phyloP scores from a whole-genome alignment of 306 rosid genomes.

The Begonia loranthoides region DNA sequence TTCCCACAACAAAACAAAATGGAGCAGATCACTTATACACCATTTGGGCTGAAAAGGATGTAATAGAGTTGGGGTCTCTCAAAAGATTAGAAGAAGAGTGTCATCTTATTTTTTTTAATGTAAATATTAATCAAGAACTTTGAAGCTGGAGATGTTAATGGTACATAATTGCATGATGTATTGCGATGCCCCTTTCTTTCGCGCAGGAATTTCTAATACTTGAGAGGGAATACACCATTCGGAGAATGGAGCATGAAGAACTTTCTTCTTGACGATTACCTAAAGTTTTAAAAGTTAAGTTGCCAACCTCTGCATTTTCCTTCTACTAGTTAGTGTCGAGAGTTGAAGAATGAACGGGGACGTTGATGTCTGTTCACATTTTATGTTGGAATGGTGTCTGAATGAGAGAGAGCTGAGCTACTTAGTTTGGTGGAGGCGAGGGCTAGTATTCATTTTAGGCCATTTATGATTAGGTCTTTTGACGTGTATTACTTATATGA shows the following conservation, averaged over 20 bases:
- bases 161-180: no score
- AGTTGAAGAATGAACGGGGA: neutral
- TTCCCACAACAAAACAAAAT: no score
- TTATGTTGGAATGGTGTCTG: neutral
- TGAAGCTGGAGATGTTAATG: neutral
- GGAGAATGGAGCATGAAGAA: slow-evolving; percentile 11
- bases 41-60: neutral
- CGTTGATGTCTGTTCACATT: neutral
- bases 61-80: neutral
- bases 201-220: slow-evolving; percentile 15
- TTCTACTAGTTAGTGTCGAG: neutral
- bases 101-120: neutral
- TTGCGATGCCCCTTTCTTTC: neutral
- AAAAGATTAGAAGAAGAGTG: neutral
- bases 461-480: no score
- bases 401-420: neutral
- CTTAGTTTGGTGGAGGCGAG: neutral
- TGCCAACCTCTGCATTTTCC: neutral
- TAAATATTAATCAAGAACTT: neutral
- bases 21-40: neutral
- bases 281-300: neutral
- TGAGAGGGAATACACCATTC: slow-evolving; percentile 11
- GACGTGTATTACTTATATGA: no score
- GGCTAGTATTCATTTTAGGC: no score
- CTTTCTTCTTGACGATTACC: slow-evolving; percentile 4